Conservation (phyloP, 2,329 filamentous ascomycete species). For the Neofusicoccum cordaticola region DNA sequence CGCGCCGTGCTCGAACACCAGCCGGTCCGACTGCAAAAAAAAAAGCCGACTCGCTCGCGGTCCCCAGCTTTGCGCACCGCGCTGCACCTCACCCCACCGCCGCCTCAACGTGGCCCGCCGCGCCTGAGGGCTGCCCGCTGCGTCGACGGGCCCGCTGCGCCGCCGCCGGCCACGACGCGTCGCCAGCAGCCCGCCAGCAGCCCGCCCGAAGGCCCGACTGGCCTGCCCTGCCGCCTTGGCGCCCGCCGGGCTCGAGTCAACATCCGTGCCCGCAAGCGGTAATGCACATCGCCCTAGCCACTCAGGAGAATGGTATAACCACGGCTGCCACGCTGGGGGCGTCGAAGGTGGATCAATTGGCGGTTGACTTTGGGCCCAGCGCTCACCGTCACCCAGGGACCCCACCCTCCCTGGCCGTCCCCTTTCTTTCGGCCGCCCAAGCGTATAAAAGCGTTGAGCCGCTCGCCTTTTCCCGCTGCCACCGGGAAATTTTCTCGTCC, state of each 20-base stretch:
- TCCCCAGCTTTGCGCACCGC: slow-evolving; percentile 12
- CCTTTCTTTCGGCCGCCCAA: background rate
- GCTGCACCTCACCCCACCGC: background rate
- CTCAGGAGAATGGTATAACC: slow-evolving; percentile 11
- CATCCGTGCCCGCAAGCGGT: slow-evolving; percentile 6
- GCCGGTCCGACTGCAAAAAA: slow-evolving; percentile 8
- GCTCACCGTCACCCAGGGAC: slow-evolving; percentile 1
- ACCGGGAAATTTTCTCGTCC: background rate
- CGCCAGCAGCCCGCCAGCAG: background rate
- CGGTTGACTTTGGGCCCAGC: slow-evolving; percentile 5
- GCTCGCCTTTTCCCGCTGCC: background rate
- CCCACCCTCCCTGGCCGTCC: slow-evolving; percentile 9
- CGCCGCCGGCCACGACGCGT: background rate
- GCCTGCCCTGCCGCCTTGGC: background rate
- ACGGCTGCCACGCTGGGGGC: slow-evolving; percentile 9
- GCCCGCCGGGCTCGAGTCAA: background rate
- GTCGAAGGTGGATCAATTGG: slow-evolving; percentile 4
- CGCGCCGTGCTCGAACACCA: background rate
- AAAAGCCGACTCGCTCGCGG: background rate
- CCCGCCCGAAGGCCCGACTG: background rate
- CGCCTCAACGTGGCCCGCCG: background rate
- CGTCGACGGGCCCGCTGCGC: no score
- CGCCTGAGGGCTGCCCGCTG: background rate
- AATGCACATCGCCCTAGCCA: slow-evolving; percentile 12
- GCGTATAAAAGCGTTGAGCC: background rate